Evolutionary conservation across 805 yeast genomes (phyloP).

Genomic region (Metschnikowia cerradonensis): DNA sequence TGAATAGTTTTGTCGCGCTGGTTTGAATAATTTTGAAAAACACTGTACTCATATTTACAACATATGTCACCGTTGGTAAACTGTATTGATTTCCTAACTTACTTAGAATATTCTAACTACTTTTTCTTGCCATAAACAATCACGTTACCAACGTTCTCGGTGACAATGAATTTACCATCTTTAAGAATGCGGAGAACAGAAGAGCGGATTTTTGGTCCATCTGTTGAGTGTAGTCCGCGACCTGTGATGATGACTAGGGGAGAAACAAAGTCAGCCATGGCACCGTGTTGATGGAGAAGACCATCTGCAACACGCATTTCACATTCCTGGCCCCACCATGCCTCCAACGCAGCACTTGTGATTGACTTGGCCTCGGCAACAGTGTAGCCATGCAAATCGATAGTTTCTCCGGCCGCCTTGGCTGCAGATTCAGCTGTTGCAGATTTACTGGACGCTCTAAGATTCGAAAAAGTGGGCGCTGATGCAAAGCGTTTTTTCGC

Average conservation of each 20-base stretch:
- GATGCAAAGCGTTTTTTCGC: background rate
- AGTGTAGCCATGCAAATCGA: slow-evolving; percentile 58
- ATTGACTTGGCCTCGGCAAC: slow-evolving; percentile 45
- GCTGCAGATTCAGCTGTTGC: background rate
- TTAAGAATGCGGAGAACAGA: slow-evolving; percentile 40
- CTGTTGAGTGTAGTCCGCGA: slow-evolving; percentile 63
- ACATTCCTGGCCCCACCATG: slow-evolving; percentile 66
- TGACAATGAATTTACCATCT: slow-evolving; percentile 36
- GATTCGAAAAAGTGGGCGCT: background rate
- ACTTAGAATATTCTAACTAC: background rate
- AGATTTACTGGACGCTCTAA: background rate
- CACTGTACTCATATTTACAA: no score
- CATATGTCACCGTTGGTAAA: no score
- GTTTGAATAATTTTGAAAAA: no score
- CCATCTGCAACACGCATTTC: slow-evolving; percentile 39
- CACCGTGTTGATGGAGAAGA: slow-evolving; percentile 27
- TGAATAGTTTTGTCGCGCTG: no score
- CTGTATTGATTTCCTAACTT: no score
- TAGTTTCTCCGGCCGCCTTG: background rate
- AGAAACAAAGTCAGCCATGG: slow-evolving; percentile 36
- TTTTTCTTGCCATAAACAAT: slow-evolving; percentile 39
- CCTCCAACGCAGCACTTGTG: slow-evolving; percentile 31
- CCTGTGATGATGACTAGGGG: slow-evolving; percentile 59
- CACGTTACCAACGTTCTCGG: slow-evolving; percentile 45
- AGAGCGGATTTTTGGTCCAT: slow-evolving; percentile 47